phyloP scores from a whole-genome alignment of 345 rosid species.

The Cardamine chenopodiifolia region DNA sequence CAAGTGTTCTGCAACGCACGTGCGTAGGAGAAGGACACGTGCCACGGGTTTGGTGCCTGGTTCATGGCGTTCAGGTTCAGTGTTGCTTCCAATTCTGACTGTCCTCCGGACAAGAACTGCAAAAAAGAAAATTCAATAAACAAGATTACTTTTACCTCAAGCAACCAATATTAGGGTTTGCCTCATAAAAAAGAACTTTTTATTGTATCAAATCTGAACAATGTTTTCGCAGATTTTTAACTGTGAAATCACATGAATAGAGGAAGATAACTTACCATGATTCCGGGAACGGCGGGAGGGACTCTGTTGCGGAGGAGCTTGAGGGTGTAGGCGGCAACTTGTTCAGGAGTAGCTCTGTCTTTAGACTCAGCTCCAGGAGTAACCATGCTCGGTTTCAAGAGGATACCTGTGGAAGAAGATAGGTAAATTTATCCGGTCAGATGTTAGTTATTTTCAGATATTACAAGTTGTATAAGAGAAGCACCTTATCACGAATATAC shows the following conservation, averaged over 20 bases:
- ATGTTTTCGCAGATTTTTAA: neutral
- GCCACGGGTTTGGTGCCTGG: constrained; percentile 91
- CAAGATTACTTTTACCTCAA: neutral
- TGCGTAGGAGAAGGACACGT: constrained; percentile 95
- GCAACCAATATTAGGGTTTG: constrained; percentile 20
- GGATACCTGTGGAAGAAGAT: constrained; percentile 48
- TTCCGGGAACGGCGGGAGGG: constrained; percentile 95
- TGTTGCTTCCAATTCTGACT: constrained; percentile 98
- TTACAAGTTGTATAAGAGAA: neutral
- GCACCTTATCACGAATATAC: constrained; percentile 22
- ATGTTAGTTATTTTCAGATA: neutral
- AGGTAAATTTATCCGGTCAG: neutral
- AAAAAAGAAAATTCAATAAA: neutral
- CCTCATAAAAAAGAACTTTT: neutral
- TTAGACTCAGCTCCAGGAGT: constrained; percentile 98
- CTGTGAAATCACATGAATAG: neutral
- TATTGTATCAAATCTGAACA: neutral
- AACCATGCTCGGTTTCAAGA: constrained; percentile 98
- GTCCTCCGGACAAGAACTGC: constrained; percentile 99
- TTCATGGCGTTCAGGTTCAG: constrained; percentile 95
- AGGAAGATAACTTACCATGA: constrained; percentile 70
- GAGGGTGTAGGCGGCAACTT: constrained; percentile 92
- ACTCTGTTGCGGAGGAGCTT: constrained; percentile 84
- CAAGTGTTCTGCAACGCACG: constrained; percentile 96
- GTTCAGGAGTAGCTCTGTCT: constrained; percentile 77